Conservation (phyloP, 306 rosid genomes). For the Cotoneaster glaucophyllus region DNA sequence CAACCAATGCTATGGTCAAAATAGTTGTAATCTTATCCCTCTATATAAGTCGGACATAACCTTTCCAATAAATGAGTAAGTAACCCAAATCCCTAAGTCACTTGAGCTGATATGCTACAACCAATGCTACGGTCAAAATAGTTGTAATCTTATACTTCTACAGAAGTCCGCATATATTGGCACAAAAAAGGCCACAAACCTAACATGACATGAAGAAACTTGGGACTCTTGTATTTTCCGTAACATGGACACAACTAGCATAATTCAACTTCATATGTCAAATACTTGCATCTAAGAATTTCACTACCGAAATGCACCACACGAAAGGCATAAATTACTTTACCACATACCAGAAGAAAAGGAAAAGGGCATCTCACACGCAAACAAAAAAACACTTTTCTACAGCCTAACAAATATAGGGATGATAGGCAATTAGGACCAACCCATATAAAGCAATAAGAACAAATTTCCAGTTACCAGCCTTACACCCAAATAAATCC, state of each 20-base stretch:
- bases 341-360: not conserved
- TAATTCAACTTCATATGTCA: not conserved
- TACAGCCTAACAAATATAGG: not conserved
- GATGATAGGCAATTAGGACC: too few relatives aligned
- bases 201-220: not conserved
- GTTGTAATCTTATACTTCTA: not conserved
- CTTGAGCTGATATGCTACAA: not conserved
- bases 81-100: not conserved
- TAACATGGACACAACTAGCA: not conserved
- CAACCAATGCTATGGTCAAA: too few relatives aligned
- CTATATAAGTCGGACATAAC: too few relatives aligned
- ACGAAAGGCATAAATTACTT: not conserved
- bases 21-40: too few relatives aligned
- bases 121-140: not conserved
- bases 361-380: not conserved
- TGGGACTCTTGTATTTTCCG: not conserved
- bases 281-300: not conserved
- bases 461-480: not conserved
- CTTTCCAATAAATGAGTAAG: not conserved
- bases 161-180: not conserved
- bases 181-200: not conserved
- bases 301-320: not conserved
- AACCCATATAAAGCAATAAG: not conserved
- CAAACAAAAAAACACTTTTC: not conserved
- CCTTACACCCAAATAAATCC: not conserved